phyloP scores from a whole-genome alignment of 2,329 filamentous ascomycete species.

The Sclerotinia trifoliorum region DNA sequence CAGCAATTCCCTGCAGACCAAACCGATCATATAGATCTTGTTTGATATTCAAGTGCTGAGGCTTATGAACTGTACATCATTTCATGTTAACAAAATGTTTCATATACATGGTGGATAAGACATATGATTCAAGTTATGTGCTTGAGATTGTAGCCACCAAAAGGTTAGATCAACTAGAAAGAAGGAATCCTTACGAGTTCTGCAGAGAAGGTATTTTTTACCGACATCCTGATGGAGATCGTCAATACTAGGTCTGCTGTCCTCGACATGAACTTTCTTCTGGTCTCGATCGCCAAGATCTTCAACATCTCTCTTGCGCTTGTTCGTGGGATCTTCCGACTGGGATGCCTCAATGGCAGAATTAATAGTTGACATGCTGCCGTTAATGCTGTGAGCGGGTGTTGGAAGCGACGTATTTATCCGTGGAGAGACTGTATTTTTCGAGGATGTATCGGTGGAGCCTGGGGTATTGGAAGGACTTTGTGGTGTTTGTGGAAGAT shows the following conservation, averaged over 20 bases:
- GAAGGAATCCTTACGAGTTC: conserved; percentile 63
- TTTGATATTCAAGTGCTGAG: conserved; percentile 49
- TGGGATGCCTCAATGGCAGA: conserved; percentile 29
- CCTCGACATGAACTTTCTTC: conserved; percentile 64
- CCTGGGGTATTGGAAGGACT: conserved; percentile 62
- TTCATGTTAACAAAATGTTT: conserved; percentile 41
- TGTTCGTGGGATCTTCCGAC: conserved; percentile 55
- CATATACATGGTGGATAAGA: conserved; percentile 30
- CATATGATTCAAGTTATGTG: conserved; percentile 20
- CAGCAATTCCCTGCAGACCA: conserved; percentile 55
- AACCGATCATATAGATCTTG: conserved; percentile 61
- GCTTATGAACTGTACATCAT: conserved; percentile 36
- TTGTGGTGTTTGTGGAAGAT: conserved; percentile 65
- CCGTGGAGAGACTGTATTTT: conserved; percentile 52
- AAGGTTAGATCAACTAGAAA: conserved; percentile 29
- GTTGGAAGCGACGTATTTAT: conserved; percentile 52
- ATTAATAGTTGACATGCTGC: conserved; percentile 41
- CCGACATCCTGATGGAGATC: conserved; percentile 66
- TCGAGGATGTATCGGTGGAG: conserved; percentile 43
- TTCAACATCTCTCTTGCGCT: conserved; percentile 60
- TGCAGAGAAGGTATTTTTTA: conserved; percentile 65
- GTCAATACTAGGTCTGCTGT: conserved; percentile 60
- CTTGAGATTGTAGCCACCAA: conserved; percentile 25
- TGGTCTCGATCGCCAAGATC: conserved; percentile 56
- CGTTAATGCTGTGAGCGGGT: conserved; percentile 62